Evolutionary conservation across 192 early-diverging fungal species (phyloP), one percentile per base, ranked within the genome.

Genomic region (Podila horticola): DNA sequence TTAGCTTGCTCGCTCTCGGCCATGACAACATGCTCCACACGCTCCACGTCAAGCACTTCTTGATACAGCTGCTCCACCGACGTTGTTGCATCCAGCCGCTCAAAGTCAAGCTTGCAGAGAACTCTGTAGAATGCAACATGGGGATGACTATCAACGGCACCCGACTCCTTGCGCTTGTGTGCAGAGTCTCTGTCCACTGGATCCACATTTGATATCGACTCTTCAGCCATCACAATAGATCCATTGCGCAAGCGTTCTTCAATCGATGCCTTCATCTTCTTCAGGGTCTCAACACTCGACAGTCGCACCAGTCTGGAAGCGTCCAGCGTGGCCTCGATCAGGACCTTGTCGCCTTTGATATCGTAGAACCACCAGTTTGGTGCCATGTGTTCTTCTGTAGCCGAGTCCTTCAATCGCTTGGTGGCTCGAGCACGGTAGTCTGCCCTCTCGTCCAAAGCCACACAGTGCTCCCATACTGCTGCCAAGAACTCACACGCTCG

Each of bases 31-130:
- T 79, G 64, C 24, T 74, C 65, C n/a, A 79, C 70, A 5, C 71
- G 73, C 59, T 87, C 85, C 60, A 88, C 84, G 12, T 84, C 82
- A 70, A 89, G 67, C 2, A 85, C 85, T 66, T 89, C 88, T 68
- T 87, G 75, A 52, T 89, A 89, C 15, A 89, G 79, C 57, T 87
- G 85, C 59, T 89, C 88, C 22, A 79, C 81, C 28, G 74, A 82
- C 5, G 81, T 82, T 10, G 84, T 85, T 20, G 85, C 67, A 49
- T 84, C 82, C 45, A 89, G 52, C 11, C 76, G 67, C 24, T 74
- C 75, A 74, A 86, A 82, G 67, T 89, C 75, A 22, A 89, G 49
- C 1, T 58, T 33, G 12, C 22, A 50, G 1, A 89, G 73, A 6
- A 61, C 59, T 19, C 70, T 50, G 49, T 84, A 82, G 61, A 89